Evolutionary conservation across 306 rosid species (phyloP).

Genomic region (Citrullus amarus): DNA sequence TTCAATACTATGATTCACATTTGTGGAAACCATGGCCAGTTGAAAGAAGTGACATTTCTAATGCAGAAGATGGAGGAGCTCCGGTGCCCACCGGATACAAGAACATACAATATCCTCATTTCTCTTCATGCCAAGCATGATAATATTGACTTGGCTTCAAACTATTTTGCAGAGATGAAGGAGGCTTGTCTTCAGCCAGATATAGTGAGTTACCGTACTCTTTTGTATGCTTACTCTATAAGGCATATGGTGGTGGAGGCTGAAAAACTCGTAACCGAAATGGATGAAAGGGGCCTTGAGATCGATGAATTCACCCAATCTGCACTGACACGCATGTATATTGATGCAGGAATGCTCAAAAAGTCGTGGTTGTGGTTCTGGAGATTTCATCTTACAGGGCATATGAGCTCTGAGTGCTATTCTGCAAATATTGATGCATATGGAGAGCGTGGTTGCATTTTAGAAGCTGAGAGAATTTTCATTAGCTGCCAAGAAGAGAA

Average conservation of each 20-base stretch:
- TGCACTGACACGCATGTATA: conserved; percentile 65
- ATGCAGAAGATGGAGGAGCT: conserved; percentile 64
- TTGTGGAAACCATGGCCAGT: conserved; percentile 49
- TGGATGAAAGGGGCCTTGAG: conserved; percentile 50
- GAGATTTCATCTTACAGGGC: conserved; percentile 50
- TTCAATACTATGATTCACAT: conserved; percentile 80
- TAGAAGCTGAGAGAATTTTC: conserved; percentile 71
- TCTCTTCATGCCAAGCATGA: conserved; percentile 39
- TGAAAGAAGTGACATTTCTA: conserved; percentile 36
- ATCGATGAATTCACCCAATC: conserved; percentile 77
- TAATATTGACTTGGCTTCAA: conserved; percentile 39
- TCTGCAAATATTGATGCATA: conserved; percentile 73
- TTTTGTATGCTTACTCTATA: conserved; percentile 53
- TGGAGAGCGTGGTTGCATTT: conserved; percentile 48
- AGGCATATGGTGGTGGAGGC: conserved; percentile 56
- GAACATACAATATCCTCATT: conserved; percentile 74
- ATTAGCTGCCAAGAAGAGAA: conserved; percentile 47
- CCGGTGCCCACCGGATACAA: conserved; percentile 41
- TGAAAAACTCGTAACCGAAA: conserved; percentile 49
- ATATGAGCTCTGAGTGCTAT: conserved; percentile 55
- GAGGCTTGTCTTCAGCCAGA: conserved; percentile 48
- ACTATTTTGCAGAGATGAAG: conserved; percentile 45
- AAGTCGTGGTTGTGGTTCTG: conserved; percentile 67
- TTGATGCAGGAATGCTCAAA: conserved; percentile 46
- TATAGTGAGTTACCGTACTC: conserved; percentile 61